phyloP scores from a whole-genome alignment of 352 stramenopile genomes.

The Phytophthora syringae region DNA sequence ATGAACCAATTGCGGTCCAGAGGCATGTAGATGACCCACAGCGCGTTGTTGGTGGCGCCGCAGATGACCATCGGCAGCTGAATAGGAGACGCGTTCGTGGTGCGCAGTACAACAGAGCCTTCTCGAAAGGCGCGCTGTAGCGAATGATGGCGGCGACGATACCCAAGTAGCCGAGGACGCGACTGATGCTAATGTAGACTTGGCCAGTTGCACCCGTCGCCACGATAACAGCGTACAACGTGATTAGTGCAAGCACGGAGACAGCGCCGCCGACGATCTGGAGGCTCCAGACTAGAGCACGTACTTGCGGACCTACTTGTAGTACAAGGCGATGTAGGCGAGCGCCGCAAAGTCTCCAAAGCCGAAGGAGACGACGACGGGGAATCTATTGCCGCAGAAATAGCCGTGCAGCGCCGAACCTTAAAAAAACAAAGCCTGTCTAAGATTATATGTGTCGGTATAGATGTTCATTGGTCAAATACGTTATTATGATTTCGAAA shows the following conservation, averaged over 20 bases:
- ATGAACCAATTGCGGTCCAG: constrained; percentile 60
- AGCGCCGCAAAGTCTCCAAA: constrained; percentile 48
- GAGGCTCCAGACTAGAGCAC: no score
- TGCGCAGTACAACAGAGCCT: constrained; percentile 49
- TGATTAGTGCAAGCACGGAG: constrained; percentile 35
- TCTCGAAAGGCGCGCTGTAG: constrained; percentile 49
- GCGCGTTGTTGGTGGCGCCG: constrained; percentile 44
- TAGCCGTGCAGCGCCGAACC: constrained; percentile 66
- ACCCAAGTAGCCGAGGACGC: constrained; percentile 43
- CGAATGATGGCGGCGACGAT: constrained; percentile 44
- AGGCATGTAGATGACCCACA: constrained; percentile 56
- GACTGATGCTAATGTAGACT: constrained; percentile 30
- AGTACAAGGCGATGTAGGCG: constrained; percentile 61
- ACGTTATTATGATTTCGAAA: no score
- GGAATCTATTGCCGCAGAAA: constrained; percentile 51
- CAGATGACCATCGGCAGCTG: constrained; percentile 58
- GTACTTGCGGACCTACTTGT: constrained; percentile 48
- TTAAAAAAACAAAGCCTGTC: no score
- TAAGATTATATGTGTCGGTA: no score
- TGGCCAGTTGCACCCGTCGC: constrained; percentile 40
- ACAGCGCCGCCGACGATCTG: constrained; percentile 31
- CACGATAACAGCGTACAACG: constrained; percentile 50
- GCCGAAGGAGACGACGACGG: constrained; percentile 57
- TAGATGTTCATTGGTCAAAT: no score
- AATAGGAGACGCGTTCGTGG: constrained; percentile 50